A percentile compares a stretch with the other conserved stretches of the same genome.
Evolutionary conservation across 139 green algal species (phyloP).

Genomic region (Volvox reticuliferus): DNA sequence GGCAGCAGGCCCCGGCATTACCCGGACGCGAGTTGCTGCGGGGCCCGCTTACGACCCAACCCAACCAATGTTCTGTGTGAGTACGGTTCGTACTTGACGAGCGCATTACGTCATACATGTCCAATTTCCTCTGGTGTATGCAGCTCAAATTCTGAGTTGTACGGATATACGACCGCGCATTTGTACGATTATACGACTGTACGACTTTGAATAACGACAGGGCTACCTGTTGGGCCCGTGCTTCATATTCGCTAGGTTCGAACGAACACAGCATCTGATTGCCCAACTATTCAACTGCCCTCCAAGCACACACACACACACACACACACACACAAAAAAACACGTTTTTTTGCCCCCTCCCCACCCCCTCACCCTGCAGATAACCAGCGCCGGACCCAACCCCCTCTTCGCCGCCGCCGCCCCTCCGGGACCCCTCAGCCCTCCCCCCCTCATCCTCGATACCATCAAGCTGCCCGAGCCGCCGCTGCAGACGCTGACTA

Average conservation of each 20-base stretch:
- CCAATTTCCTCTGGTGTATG: too few species aligned
- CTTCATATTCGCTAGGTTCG: too few species aligned
- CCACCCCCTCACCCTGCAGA: not conserved
- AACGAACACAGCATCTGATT: too few species aligned
- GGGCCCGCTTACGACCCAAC: not conserved
- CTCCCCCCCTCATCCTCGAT: constrained; percentile 42
- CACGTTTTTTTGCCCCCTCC: not conserved
- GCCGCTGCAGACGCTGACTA: not conserved
- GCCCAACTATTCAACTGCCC: not conserved
- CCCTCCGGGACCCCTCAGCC: not conserved
- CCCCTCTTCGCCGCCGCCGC: not conserved
- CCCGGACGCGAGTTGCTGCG: not conserved
- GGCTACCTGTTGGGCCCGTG: too few species aligned
- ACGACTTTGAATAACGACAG: too few species aligned
- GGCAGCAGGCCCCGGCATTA: not conserved
- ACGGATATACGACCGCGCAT: too few species aligned
- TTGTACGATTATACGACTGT: too few species aligned
- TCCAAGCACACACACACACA: not conserved
- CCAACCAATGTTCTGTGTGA: constrained; percentile 1
- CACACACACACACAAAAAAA: too few species aligned
- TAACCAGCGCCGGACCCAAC: constrained; percentile 22
- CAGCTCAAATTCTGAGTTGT: too few species aligned
- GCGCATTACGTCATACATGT: too few species aligned
- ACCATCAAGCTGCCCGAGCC: constrained; percentile 53
- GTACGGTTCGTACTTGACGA: not conserved